Percentiles rank a stretch among this genome's conserved stretches.
Conservation (phyloP, 495 filamentous ascomycete species). For the Lichenothelia convexa region DNA sequence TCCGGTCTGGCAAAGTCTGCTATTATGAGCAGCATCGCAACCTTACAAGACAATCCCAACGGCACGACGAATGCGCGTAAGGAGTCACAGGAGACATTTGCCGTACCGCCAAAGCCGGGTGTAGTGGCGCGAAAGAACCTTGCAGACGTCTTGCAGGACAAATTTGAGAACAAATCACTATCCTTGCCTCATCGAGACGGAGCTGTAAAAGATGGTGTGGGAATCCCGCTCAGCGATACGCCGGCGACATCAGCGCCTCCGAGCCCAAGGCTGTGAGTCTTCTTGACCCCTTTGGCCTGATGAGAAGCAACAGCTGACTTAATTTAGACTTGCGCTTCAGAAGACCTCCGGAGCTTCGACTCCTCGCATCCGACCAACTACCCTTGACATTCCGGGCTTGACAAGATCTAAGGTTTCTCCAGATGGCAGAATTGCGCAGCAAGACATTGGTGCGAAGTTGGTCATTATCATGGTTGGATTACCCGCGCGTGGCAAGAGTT, state of each 20-base stretch:
- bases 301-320: constrained; percentile 25
- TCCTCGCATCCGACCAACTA: constrained; percentile 29
- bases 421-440: constrained; percentile 76
- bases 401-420: constrained; percentile 87
- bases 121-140: no score
- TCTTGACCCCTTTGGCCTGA: constrained; percentile 1
- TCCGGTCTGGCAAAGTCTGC: background rate
- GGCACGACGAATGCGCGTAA: no score
- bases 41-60: no score
- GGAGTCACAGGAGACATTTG: no score
- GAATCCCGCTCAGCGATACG: constrained; percentile 45
- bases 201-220: constrained; percentile 29
- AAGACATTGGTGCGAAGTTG: constrained; percentile 86
- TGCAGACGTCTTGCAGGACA: no score
- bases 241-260: constrained; percentile 48
- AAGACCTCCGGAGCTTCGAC: constrained; percentile 36
- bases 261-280: constrained; percentile 51
- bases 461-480: constrained; percentile 98
- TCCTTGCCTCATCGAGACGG: no score
- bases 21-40: no score
- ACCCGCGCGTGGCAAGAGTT: constrained; percentile 87
- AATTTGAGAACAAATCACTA: no score
- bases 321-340: constrained; percentile 7
- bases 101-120: no score
- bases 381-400: constrained; percentile 38